Evolutionary conservation across 202 grass and related monocot genomes (phyloP).

Genomic region (Dendrocalamus latiflorus): DNA sequence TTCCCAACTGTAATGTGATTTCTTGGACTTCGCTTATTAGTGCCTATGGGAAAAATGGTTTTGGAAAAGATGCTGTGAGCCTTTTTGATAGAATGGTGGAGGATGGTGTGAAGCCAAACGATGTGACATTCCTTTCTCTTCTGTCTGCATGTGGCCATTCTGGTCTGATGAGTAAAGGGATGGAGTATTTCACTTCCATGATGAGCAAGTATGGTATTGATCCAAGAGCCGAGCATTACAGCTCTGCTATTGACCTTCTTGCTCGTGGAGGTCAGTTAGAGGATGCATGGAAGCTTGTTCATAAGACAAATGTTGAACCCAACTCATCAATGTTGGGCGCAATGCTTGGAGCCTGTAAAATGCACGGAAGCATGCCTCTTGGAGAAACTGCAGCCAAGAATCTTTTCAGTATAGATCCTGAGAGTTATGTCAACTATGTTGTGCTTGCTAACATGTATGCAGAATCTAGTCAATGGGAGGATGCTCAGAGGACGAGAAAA

Average conservation of each 20-base stretch:
- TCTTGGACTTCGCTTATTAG: constrained; percentile 94
- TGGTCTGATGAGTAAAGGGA: constrained; percentile 53
- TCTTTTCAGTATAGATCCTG: constrained; percentile 49
- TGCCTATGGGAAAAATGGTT: constrained; percentile 61
- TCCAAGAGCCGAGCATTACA: constrained; percentile 77
- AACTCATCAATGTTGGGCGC: constrained; percentile 77
- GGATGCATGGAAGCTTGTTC: constrained; percentile 65
- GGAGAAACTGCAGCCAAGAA: constrained; percentile 50
- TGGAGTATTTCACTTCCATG: constrained; percentile 72
- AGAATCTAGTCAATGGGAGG: constrained; percentile 60
- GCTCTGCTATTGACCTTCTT: constrained; percentile 79
- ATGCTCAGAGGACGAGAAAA: constrained; percentile 54
- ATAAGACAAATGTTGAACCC: constrained; percentile 34
- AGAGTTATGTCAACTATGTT: constrained; percentile 62
- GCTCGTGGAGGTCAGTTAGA: constrained; percentile 64
- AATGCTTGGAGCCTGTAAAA: constrained; percentile 70
- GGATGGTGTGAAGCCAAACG: constrained; percentile 76
- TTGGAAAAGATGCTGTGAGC: constrained; percentile 42
- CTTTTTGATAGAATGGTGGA: constrained; percentile 72
- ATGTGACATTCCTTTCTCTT: constrained; percentile 85
- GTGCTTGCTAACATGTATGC: constrained; percentile 77
- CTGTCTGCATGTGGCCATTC: constrained; percentile 67
- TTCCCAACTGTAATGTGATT: constrained; percentile 71
- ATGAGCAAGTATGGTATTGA: constrained; percentile 65
- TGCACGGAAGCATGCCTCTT: constrained; percentile 48